phyloP scores from a whole-genome alignment of 306 rosid genomes.

The Inga laurina region DNA sequence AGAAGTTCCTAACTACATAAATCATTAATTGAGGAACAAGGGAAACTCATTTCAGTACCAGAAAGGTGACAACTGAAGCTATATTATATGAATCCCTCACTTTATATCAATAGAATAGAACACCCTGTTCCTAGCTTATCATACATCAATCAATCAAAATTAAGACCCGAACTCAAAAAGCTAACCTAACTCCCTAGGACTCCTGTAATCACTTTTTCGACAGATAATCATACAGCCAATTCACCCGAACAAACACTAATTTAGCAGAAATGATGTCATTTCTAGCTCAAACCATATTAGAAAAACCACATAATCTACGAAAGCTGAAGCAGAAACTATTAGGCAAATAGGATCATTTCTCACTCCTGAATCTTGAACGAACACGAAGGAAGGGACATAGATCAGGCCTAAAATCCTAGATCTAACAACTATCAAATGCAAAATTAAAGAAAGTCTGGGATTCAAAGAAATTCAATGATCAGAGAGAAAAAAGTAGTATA shows the following conservation, averaged over 20 bases:
- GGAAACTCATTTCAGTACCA: not conserved
- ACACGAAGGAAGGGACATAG: slow-evolving; percentile 2
- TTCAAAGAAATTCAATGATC: too few species aligned
- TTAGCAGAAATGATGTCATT: not conserved
- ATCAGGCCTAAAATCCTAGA: slow-evolving; percentile 74
- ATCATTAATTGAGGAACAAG: not conserved
- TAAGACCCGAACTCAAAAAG: slow-evolving; percentile 15
- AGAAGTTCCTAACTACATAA: slow-evolving; percentile 1
- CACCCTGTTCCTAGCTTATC: too few species aligned
- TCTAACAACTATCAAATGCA: slow-evolving; percentile 37
- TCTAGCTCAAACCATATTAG: slow-evolving; percentile 16
- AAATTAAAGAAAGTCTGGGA: too few species aligned
- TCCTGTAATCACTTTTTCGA: not conserved
- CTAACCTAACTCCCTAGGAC: not conserved
- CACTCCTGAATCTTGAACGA: not conserved
- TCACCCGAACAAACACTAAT: not conserved
- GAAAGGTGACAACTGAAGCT: not conserved
- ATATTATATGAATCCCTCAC: not conserved
- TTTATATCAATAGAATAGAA: not conserved
- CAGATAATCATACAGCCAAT: not conserved
- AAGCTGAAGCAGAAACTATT: not conserved
- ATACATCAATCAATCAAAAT: not conserved
- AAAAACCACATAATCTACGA: slow-evolving; percentile 13
- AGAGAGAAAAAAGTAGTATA: slow-evolving; percentile 1
- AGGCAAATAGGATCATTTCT: not conserved